Evolutionary conservation across 2,329 filamentous ascomycete genomes (phyloP).

Genomic region (Boeremia lycopersici): DNA sequence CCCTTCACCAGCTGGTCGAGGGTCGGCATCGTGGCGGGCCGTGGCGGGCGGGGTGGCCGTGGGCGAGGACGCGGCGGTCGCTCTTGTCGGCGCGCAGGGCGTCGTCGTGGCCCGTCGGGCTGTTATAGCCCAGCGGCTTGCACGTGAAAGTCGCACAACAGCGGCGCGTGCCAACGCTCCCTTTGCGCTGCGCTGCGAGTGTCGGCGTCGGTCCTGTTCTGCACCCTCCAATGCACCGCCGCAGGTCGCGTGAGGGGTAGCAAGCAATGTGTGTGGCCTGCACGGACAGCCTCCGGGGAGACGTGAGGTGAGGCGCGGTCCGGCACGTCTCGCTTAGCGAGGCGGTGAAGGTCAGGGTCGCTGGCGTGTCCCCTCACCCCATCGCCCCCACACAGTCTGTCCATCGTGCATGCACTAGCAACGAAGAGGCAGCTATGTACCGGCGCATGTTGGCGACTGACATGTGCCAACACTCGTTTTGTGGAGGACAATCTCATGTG

Average conservation of each 20-base stretch:
- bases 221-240: conserved; percentile 9
- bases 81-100: too few species aligned
- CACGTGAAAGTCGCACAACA: conserved; percentile 14
- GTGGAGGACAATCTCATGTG: too few species aligned
- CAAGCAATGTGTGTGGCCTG: conserved; percentile 1
- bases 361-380: conserved; percentile 10
- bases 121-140: conserved; percentile 6
- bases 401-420: conserved; percentile 6
- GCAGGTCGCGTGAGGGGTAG: conserved; percentile 9
- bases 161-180: conserved; percentile 7
- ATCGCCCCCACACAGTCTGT: conserved; percentile 8
- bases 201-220: background rate
- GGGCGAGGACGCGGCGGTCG: too few species aligned
- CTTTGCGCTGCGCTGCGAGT: background rate
- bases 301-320: conserved; percentile 3
- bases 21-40: conserved; percentile 5
- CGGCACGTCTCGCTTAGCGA: conserved; percentile 21
- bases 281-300: background rate
- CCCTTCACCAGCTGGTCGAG: conserved; percentile 94
- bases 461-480: too few species aligned
- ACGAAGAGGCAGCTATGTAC: conserved; percentile 5
- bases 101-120: background rate
- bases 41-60: too few species aligned
- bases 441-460: too few species aligned
- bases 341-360: conserved; percentile 26